Conservation (phyloP, 73 alveolate species). For the Tetrahymena malaccensis region DNA sequence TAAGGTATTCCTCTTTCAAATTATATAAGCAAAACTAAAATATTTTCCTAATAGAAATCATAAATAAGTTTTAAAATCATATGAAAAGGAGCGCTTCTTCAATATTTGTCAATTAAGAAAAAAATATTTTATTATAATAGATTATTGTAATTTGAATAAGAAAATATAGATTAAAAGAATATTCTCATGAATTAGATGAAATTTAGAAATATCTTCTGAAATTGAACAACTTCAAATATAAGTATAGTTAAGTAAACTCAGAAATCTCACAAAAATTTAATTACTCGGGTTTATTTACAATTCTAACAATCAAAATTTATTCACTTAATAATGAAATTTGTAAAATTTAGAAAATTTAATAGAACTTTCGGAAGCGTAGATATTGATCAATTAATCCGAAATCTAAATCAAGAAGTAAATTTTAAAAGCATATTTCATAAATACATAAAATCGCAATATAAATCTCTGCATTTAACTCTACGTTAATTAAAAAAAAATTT, state of each 20-base stretch:
- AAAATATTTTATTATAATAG: not conserved
- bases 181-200: not conserved
- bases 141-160: not conserved
- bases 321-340: not conserved
- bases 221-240: not conserved
- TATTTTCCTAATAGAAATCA: not conserved
- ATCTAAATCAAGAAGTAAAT: no score
- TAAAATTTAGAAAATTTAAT: not conserved
- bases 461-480: no score
- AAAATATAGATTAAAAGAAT: not conserved
- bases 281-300: not conserved
- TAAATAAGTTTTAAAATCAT: no score
- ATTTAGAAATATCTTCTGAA: not conserved
- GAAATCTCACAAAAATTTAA: not conserved
- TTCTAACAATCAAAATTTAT: not conserved
- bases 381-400: no score
- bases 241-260: not conserved
- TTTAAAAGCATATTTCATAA: no score
- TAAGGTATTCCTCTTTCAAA: not conserved
- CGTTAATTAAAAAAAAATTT: no score
- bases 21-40: no score
- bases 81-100: no score
- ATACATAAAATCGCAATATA: no score
- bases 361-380: not conserved
- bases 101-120: no score